A percentile compares a stretch with the other conserved stretches of the same genome.
Conservation (phyloP, 1,284 basidiomycete species). For the Mrakiaceae sp. region DNA sequence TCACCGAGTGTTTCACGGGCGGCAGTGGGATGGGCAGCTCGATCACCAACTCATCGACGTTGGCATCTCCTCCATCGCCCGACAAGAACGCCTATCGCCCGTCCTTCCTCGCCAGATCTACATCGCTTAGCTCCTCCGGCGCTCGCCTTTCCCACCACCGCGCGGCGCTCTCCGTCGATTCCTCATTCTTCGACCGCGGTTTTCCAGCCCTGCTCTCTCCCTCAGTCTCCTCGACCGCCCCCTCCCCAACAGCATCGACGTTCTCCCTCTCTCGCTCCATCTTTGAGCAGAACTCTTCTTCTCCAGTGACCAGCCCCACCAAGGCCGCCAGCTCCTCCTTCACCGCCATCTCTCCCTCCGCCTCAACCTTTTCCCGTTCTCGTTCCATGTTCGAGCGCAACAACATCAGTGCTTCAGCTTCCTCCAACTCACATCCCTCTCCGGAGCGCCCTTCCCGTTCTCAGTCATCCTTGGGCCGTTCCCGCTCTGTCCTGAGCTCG, state of each 20-base stretch:
- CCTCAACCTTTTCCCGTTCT: not conserved
- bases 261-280: not conserved
- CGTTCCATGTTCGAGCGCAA: not conserved
- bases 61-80: too few relatives aligned
- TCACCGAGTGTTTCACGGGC: not conserved
- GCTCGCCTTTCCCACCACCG: not conserved
- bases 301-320: not conserved
- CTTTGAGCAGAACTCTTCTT: too few relatives aligned
- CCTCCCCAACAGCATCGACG: not conserved
- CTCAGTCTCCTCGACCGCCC: not conserved
- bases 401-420: not conserved
- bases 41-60: not conserved
- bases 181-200: not conserved
- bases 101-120: not conserved
- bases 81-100: not conserved
- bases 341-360: not conserved
- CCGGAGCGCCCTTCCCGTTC: not conserved
- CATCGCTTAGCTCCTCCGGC: not conserved
- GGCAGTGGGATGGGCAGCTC: not conserved
- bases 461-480: not conserved
- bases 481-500: not conserved
- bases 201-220: not conserved
- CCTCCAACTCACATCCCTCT: not conserved
- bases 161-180: not conserved
- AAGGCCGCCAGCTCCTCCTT: not conserved